Evolutionary conservation across 495 filamentous ascomycete genomes (phyloP), one percentile per base, ranked within the genome.

Genomic region (Penicillium manginii): DNA sequence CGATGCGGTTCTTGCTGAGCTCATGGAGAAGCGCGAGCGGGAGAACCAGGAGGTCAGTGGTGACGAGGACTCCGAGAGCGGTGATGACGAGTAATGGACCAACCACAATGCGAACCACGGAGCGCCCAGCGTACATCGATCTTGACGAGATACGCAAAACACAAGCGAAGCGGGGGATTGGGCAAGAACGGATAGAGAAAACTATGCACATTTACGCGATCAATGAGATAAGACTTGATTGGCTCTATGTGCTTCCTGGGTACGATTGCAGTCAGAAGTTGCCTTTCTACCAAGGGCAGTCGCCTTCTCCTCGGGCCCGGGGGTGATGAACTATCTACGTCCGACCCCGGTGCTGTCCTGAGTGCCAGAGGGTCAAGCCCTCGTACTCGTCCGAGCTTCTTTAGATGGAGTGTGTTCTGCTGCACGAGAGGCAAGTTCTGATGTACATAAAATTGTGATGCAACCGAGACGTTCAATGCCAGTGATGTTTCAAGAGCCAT

Each of bases 11-110:
- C 79, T 98, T 63, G 90, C 96, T 74, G 96, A 93, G 46, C 82
- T 98, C 57, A 98, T 98, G 94, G 94, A 98, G 81, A 98, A 97
- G 87, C 87, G 92, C 60, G 94, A 96, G 82, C 88, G 93, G 59
- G 94, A 98, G 84, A 98, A 98, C 78, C 88, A 88, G 73, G 91
- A 97, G 74, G 91, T 98, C 56, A 96, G 91, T 69, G 94, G 94
- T 48, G 94, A 98, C 71, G 96, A 98, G 81, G 82, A 90, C 74
- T 94, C 90, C 65, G 93, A 94, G 75, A 93, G 89, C 64, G 94
- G 97, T 68, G 94, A 97, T 65, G 84, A 80, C 46, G 77, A 76
- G 61, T 80, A 80, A 77, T 57, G n/a, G n/a, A 42, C 17, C 39
- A 42, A 43, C 21, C n/a, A 52, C 50, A 37, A 48, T 63, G 15